These are phyloP conservation scores for Aureobasidium pullulans DNA, from an alignment of 2,329 filamentous ascomycete species.

Conservation along the genomic window DNA sequence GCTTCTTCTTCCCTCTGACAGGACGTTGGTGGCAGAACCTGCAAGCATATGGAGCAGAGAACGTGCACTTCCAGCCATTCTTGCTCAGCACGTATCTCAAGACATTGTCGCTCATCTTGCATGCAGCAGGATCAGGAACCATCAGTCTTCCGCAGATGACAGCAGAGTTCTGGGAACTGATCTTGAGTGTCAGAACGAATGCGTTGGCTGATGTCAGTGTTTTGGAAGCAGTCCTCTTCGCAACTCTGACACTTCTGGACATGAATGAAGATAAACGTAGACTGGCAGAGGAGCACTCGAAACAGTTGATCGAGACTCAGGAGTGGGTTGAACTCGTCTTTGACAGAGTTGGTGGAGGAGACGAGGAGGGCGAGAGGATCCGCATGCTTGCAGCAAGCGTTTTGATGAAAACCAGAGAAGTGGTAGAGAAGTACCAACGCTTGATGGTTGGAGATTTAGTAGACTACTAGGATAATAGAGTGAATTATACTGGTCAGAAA, in stretches of 20 bases:
- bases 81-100: constrained; percentile 76
- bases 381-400: constrained; percentile 72
- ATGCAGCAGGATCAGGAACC: constrained; percentile 75
- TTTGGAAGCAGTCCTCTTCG: constrained; percentile 68
- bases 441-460: constrained; percentile 64
- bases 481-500: not conserved
- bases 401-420: constrained; percentile 69
- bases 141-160: constrained; percentile 73
- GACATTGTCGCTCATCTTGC: constrained; percentile 74
- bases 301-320: constrained; percentile 74
- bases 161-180: constrained; percentile 72
- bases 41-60: constrained; percentile 32
- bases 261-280: constrained; percentile 66
- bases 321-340: constrained; percentile 81
- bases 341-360: constrained; percentile 35
- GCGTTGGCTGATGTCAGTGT: constrained; percentile 46
- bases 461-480: constrained; percentile 8
- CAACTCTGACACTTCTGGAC: constrained; percentile 72
- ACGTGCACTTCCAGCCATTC: constrained; percentile 65
- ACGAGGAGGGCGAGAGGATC: constrained; percentile 66
- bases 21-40: constrained; percentile 51
- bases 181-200: constrained; percentile 60
- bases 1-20: constrained; percentile 81
- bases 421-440: constrained; percentile 73
- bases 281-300: constrained; percentile 66